Base-by-base conservation (phyloP, 371 early-diverging fungal genomes). In the Coemansia sp. region DNA sequence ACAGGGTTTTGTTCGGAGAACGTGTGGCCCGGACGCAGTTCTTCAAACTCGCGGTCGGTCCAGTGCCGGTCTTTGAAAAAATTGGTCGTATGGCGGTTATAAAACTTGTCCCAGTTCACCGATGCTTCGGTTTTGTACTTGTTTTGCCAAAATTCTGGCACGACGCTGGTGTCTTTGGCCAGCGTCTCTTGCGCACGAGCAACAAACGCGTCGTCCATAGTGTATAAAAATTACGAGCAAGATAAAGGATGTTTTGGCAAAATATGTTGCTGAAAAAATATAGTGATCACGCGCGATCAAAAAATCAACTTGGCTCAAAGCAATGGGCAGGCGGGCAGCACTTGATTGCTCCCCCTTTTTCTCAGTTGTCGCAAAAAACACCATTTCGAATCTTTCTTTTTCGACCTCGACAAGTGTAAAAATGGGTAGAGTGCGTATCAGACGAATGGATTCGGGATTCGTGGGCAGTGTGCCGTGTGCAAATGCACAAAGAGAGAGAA, bases 61-160 rank as follows among this genome's bases (percentile, higher is more conserved):
- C 97, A 97, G 80, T 96, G 93, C 36, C 97, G 84, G 82, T 95
- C 94, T 84, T 91, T 95, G 83, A 88, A 98, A 83, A 92, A 98
- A 71, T 95, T 94, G 41, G 91, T 93, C 8, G 91, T 89, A 65
- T 98, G 95, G 65, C 94, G 89, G 74, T 93, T 90, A 71, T 94
- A 96, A 80, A 96, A 95, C 19, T 86, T 75, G 81, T 94, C 90
- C 94, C 94, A 93, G 75, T 93, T 93, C 69, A 81, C 89, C 29
- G 88, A 82, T 23, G 94, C 92, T 65, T 93, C 93, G 44, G 85
- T 87, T 60, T 85, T 90, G 82, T 93, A 93, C 67, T 93, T 93
- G 44, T 85, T 84, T 41, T 85, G 83, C 92, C 93, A 93, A 63
- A 92, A 93, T 39, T 82, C 74, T 28, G 92, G 87, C 1, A 92